A percentile compares a stretch with the other conserved stretches of the same genome.
These are phyloP conservation scores for Chrysanthemum seticuspe DNA, from an alignment of 129 eudicot genomes.

Conservation along the genomic window DNA sequence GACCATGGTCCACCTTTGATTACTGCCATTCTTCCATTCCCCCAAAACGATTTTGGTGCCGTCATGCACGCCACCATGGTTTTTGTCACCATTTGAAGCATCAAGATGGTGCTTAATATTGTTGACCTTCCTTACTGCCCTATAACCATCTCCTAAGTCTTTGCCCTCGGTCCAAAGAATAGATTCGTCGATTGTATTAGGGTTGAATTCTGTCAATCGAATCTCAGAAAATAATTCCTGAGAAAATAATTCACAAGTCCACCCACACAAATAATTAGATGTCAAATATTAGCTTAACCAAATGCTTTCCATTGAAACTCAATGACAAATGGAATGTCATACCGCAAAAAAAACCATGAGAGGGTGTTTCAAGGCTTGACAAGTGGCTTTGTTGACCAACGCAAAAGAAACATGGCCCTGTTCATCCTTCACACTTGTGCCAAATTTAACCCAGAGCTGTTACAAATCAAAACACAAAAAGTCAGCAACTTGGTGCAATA, in stretches of 20 bases:
- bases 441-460: too few species aligned
- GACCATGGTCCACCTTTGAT: slow-evolving; percentile 77
- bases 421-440: too few species aligned
- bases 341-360: not conserved
- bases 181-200: slow-evolving; percentile 63
- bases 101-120: slow-evolving; percentile 68
- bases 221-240: slow-evolving; percentile 49
- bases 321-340: too few species aligned
- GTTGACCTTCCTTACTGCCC: slow-evolving; percentile 79
- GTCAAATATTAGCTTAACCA: too few species aligned
- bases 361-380: too few species aligned
- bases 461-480: too few species aligned
- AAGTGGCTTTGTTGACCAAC: too few species aligned
- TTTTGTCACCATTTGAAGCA: slow-evolving; percentile 66
- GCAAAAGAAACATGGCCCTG: too few species aligned
- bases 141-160: slow-evolving; percentile 62
- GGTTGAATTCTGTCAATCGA: slow-evolving; percentile 60
- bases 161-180: slow-evolving; percentile 81
- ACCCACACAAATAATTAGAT: not conserved
- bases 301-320: too few species aligned
- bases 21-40: slow-evolving; percentile 82
- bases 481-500: too few species aligned
- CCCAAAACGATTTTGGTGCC: slow-evolving; percentile 72
- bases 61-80: slow-evolving; percentile 89
- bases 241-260: slow-evolving; percentile 6